Evolutionary conservation across 148 eudicot genomes (phyloP).

Genomic region (Tetragonia tetragonoides): DNA sequence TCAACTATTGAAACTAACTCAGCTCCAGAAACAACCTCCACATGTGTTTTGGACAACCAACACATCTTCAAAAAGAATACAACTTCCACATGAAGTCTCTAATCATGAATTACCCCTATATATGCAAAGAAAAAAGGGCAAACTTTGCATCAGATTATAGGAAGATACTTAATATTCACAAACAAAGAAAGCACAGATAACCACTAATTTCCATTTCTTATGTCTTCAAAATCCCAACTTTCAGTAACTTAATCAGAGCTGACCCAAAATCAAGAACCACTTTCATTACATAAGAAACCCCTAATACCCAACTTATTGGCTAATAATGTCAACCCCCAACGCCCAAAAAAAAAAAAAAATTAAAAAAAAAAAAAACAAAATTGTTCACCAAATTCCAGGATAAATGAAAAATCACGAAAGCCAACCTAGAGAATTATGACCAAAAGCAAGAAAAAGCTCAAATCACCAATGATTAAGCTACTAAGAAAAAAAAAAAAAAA

Average conservation of each 20-base stretch:
- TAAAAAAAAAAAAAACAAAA: neutral
- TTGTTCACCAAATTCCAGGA: neutral
- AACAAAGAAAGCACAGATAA: neutral
- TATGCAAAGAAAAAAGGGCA: neutral
- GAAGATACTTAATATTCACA: neutral
- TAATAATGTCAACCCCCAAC: neutral
- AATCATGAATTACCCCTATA: constrained; percentile 30
- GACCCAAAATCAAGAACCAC: constrained; percentile 1
- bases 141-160: constrained; percentile 9
- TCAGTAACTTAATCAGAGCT: neutral
- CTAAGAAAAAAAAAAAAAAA: neutral
- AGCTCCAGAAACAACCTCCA: constrained; percentile 25
- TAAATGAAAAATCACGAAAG: neutral
- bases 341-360: neutral
- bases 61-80: constrained; percentile 38
- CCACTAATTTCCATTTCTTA: neutral
- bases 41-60: constrained; percentile 31
- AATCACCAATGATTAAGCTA: constrained; percentile 4
- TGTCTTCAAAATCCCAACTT: neutral
- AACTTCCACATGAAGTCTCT: constrained; percentile 18
- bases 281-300: neutral
- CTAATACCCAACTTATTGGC: neutral
- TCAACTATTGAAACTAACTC: constrained; percentile 32
- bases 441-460: neutral
- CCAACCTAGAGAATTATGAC: neutral